Conservation (phyloP, 2,329 filamentous ascomycete species). For the Ceratocystiopsis minuta region DNA sequence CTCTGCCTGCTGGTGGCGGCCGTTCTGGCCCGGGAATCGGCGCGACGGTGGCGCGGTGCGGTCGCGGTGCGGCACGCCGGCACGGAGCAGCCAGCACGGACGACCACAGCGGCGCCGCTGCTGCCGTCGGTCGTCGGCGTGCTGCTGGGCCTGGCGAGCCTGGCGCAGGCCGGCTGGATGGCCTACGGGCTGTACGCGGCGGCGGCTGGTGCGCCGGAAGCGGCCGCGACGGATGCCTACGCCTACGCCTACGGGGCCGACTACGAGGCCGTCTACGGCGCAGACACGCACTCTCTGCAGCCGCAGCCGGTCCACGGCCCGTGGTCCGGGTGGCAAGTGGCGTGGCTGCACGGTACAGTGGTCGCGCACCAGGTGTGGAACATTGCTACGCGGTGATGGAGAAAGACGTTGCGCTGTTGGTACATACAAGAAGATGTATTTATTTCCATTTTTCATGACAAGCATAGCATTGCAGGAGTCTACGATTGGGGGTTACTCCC, state of each 20-base stretch:
- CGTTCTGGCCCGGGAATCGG: conserved; percentile 2
- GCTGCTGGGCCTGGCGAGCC: conserved; percentile 3
- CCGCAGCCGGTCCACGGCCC: not conserved
- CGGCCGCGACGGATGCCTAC: not conserved
- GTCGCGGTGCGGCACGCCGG: not conserved
- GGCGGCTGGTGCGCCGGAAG: too few relatives aligned
- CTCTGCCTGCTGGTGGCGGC: conserved; percentile 6
- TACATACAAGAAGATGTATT: not conserved
- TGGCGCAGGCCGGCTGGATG: conserved; percentile 7
- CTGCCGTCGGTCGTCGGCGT: not conserved
- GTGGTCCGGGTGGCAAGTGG: conserved; percentile 9
- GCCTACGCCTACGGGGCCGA: not conserved
- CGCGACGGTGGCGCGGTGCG: not conserved
- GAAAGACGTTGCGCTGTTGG: not conserved
- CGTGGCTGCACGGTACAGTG: conserved; percentile 5
- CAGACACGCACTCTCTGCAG: too few relatives aligned
- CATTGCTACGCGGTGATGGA: not conserved
- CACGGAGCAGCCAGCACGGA: too few relatives aligned
- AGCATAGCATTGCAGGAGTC: too few relatives aligned
- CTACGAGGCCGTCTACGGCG: too few relatives aligned
- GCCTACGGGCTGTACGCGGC: conserved; percentile 2
- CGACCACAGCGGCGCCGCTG: not conserved
- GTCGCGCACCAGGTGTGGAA: conserved; percentile 7
- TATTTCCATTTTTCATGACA: not conserved
- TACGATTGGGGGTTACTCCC: too few relatives aligned